Conservation (phyloP, 2,329 filamentous ascomycete genomes). For the Sclerotinia spermophila region DNA sequence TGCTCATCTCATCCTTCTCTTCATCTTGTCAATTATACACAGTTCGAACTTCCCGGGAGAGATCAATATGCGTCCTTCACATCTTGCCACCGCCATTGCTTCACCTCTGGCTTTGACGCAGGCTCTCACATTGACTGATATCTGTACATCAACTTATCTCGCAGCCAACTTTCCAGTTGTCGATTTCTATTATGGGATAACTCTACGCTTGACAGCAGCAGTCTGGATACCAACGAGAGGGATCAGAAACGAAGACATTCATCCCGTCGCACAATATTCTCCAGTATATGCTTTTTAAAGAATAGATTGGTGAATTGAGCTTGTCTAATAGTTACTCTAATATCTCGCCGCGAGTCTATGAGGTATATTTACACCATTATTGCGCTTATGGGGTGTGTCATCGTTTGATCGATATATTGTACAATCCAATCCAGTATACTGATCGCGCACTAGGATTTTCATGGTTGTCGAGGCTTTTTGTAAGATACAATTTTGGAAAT, state of each 20-base stretch:
- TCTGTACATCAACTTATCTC: constrained; percentile 4
- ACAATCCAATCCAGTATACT: neutral
- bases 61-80: neutral
- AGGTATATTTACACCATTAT: neutral
- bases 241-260: neutral
- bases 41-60: neutral
- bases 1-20: neutral
- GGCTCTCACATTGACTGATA: neutral
- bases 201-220: neutral
- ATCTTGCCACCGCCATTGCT: neutral
- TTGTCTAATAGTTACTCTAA: neutral
- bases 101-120: neutral
- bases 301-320: neutral
- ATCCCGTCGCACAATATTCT: neutral
- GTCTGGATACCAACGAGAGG: neutral
- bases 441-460: neutral
- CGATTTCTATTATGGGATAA: constrained; percentile 19
- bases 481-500: neutral
- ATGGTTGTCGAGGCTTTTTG: neutral
- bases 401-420: neutral
- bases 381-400: neutral
- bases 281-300: neutral
- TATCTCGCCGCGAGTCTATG: neutral
- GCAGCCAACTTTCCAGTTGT: neutral
- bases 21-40: neutral